Conservation (phyloP, 352 stramenopile species). For the Phytophthora fragariae region DNA sequence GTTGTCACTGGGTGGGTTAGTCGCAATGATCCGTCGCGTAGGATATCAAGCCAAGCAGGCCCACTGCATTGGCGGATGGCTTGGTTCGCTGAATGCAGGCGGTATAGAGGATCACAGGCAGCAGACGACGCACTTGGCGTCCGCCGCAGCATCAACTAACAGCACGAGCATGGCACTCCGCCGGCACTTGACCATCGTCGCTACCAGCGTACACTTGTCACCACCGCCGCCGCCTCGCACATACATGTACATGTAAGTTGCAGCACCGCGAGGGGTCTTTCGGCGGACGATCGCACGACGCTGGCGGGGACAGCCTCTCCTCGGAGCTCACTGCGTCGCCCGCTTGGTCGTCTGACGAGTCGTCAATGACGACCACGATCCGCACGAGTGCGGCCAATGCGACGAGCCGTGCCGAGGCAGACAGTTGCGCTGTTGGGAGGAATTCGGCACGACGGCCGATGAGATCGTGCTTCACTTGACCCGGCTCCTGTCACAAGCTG, state of each 20-base stretch:
- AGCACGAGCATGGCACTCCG: not conserved
- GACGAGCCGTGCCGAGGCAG: too few relatives aligned
- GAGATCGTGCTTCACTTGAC: not conserved
- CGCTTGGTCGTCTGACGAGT: conserved; percentile 17
- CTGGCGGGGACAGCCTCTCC: conserved; percentile 8
- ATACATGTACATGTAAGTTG: not conserved
- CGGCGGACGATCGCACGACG: conserved; percentile 14
- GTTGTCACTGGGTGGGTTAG: not conserved
- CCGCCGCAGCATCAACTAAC: not conserved
- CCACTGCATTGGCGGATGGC: not conserved
- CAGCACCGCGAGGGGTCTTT: conserved; percentile 8
- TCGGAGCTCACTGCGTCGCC: not conserved
- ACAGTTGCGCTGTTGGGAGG: not conserved
- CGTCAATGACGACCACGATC: not conserved
- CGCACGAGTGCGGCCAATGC: too few relatives aligned
- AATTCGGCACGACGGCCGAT: not conserved
- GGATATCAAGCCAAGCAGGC: not conserved
- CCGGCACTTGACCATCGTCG: not conserved
- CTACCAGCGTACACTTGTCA: not conserved
- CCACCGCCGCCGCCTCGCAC: not conserved
- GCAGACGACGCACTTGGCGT: not conserved
- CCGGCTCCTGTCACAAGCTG: conserved; percentile 6
- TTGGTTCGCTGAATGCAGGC: not conserved
- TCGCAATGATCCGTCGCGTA: not conserved
- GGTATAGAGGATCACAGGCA: not conserved